Evolutionary conservation across 2,329 filamentous ascomycete genomes (phyloP).

Genomic region (Penicillium vulpinum): DNA sequence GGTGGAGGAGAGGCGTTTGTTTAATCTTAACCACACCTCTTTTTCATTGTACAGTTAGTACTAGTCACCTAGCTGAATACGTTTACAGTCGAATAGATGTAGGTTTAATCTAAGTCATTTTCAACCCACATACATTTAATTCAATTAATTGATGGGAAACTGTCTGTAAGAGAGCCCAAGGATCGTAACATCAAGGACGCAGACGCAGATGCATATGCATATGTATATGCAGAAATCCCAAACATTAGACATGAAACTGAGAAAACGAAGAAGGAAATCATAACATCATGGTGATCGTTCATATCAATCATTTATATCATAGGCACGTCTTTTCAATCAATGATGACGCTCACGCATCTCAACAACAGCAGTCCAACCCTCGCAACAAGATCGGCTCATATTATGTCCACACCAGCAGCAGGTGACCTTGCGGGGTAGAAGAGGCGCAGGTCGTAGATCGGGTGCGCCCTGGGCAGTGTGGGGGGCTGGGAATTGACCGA

Average conservation of each 20-base stretch:
- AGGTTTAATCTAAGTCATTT: neutral
- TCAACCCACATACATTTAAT: neutral
- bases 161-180: neutral
- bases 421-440: constrained; percentile 41
- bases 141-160: neutral
- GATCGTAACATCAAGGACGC: neutral
- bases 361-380: constrained; percentile 67
- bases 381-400: constrained; percentile 69
- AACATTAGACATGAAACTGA: neutral
- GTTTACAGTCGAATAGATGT: neutral
- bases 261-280: neutral
- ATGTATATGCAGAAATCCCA: neutral
- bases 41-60: too few relatives aligned
- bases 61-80: neutral
- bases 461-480: constrained; percentile 6
- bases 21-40: too few relatives aligned
- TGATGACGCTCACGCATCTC: constrained; percentile 62
- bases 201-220: neutral
- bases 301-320: constrained; percentile 1
- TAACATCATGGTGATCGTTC: constrained; percentile 7
- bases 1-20: too few relatives aligned
- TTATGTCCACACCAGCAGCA: constrained; percentile 73
- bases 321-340: constrained; percentile 13
- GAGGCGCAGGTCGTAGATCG: constrained; percentile 13
- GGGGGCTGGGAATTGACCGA: neutral